Base-by-base conservation (phyloP, 805 yeast species). In the Lipomyces mesembrius region DNA sequence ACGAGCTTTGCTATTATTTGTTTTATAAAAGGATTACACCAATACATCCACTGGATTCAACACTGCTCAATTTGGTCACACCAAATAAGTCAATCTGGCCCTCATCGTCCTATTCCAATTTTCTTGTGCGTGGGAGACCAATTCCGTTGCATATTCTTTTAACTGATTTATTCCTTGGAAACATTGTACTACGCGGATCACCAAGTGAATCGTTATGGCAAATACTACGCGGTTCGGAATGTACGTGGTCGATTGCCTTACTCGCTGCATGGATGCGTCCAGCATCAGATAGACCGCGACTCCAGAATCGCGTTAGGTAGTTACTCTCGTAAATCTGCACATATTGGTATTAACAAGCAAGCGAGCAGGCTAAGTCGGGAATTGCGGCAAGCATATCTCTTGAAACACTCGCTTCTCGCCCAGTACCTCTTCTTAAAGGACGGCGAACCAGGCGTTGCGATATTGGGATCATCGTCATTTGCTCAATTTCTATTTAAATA, bases 181-280 rank as follows among this genome's bases (percentile, higher is more conserved):
- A 22, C 8, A 2, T 59, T 14, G 17, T 9, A 22, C 46, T 59
- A 12, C 54, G 61, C 2, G 37, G 54, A n/a, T 34, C 29, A 8
- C 35, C 55, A 3, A 29, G 35, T 6, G 61, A 59, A n/a, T 59
- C 61, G 20, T 49, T 59, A 8, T 59, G 61, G 54, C 37, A 59
- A n/a, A 25, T 59, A 20, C 39, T 59, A 9, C 54, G 49, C n/a
- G 5, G 12, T 17, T 46, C 61, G 55, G 61, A 59, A n/a, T 29
- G 20, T 9, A 49, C 22, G 17, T 59, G 61, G 61, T 59, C 61
- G 32, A 8, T 59, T 29, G 37, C 20, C 2, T 43, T 57, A 46
- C 17, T 57, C 11, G 39, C 12, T 22, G 25, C 34, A 53, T 53
- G 27, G 27, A 53, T 27, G 56, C 32, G 32, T 7, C n/a, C 34